These are phyloP conservation scores for Cubamyces sp. DNA, from an alignment of 768 basidiomycete species.

Conservation along the genomic window DNA sequence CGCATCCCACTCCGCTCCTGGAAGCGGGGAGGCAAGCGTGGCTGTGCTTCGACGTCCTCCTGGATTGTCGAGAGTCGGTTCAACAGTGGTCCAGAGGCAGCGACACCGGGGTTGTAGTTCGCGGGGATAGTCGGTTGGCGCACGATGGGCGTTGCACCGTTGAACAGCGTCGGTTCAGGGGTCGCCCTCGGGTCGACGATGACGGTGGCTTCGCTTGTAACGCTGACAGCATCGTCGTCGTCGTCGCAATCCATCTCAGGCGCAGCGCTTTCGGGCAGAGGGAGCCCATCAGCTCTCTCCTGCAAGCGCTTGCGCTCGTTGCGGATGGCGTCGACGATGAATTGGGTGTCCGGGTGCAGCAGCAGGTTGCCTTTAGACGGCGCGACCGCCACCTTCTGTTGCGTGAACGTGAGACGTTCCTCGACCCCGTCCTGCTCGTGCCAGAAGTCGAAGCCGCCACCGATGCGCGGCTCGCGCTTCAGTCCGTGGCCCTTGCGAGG, in stretches of 20 bases:
- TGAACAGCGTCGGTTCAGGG: constrained; percentile 11
- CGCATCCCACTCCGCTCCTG: constrained; percentile 6
- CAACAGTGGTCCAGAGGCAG: background rate
- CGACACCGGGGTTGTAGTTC: constrained; percentile 7
- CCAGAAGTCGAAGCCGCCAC: constrained; percentile 11
- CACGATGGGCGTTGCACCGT: constrained; percentile 10
- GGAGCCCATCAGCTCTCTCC: background rate
- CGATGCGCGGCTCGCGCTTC: constrained; percentile 8
- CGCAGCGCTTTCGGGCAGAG: background rate
- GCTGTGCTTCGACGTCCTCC: background rate
- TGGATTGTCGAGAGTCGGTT: constrained; percentile 7
- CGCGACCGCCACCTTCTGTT: background rate
- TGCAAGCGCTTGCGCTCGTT: background rate
- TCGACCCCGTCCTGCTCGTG: constrained; percentile 9
- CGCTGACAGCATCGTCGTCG: constrained; percentile 15
- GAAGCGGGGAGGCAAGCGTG: background rate
- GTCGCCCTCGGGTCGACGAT: constrained; percentile 13
- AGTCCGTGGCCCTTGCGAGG: constrained; percentile 16
- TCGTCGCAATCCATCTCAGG: background rate
- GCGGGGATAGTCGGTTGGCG: constrained; percentile 13
- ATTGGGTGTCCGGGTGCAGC: background rate
- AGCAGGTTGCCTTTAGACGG: background rate
- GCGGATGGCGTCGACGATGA: background rate
- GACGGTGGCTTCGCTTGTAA: constrained; percentile 11
- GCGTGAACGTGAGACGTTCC: constrained; percentile 11